Conservation (phyloP, 2,329 filamentous ascomycete genomes). For the Camptophora hylomeconis region DNA sequence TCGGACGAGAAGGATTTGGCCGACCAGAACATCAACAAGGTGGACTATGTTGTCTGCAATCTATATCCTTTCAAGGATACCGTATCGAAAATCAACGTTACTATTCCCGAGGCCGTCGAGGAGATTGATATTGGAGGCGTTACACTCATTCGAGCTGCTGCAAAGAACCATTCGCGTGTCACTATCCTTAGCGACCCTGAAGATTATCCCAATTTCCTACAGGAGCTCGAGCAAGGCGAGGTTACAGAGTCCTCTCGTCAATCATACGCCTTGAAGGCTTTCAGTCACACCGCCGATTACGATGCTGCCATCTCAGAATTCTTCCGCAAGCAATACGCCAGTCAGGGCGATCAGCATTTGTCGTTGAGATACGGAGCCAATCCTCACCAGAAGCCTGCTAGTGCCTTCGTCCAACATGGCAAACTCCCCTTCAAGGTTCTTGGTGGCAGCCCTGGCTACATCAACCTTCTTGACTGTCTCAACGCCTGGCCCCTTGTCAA, state of each 20-base stretch:
- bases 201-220: slow-evolving; percentile 89
- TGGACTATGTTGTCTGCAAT: slow-evolving; percentile 95
- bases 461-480: slow-evolving; percentile 90
- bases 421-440: slow-evolving; percentile 91
- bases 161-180: slow-evolving; percentile 94
- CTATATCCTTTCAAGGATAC: slow-evolving; percentile 99
- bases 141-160: slow-evolving; percentile 86
- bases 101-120: slow-evolving; percentile 90
- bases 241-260: slow-evolving; percentile 77
- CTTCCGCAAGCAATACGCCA: slow-evolving; percentile 94
- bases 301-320: slow-evolving; percentile 89
- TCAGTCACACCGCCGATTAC: slow-evolving; percentile 96
- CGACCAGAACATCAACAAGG: slow-evolving; percentile 87
- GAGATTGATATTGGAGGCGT: slow-evolving; percentile 98
- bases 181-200: slow-evolving; percentile 89
- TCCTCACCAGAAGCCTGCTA: slow-evolving; percentile 94
- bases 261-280: slow-evolving; percentile 88
- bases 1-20: slow-evolving; percentile 95
- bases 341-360: slow-evolving; percentile 68
- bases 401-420: slow-evolving; percentile 61
- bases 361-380: slow-evolving; percentile 90
- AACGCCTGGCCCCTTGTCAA: slow-evolving; percentile 97
- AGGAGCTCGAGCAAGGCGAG: slow-evolving; percentile 76
- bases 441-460: slow-evolving; percentile 80
- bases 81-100: slow-evolving; percentile 91